A percentile compares a stretch with the other conserved stretches of the same genome.
These are phyloP conservation scores for Strobilomyces echinocephalus DNA, from an alignment of 768 basidiomycete species.

Conservation along the genomic window DNA sequence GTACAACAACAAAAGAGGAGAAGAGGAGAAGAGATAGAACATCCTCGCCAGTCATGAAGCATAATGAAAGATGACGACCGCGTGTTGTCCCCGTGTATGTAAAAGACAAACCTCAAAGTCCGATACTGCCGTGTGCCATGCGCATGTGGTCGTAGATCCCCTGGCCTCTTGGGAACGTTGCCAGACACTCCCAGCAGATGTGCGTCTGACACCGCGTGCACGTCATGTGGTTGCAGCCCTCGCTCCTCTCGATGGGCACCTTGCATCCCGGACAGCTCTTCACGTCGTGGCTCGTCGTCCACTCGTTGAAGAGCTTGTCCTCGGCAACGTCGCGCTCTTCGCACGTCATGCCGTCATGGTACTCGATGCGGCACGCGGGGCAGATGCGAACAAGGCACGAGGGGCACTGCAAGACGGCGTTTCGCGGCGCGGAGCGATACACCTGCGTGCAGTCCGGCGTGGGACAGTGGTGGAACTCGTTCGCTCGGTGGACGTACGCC, in stretches of 20 bases:
- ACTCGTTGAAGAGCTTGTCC: slow-evolving; percentile 55
- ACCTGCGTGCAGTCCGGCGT: slow-evolving; percentile 75
- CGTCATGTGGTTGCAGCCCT: slow-evolving; percentile 83
- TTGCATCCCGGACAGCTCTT: slow-evolving; percentile 74
- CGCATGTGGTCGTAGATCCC: slow-evolving; percentile 83
- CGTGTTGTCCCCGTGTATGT: background rate
- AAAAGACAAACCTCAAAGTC: slow-evolving; percentile 24
- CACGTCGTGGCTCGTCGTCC: slow-evolving; percentile 60
- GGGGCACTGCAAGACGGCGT: slow-evolving; percentile 60
- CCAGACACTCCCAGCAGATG: slow-evolving; percentile 75
- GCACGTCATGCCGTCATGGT: slow-evolving; percentile 68
- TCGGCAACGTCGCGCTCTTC: slow-evolving; percentile 49
- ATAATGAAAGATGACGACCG: slow-evolving; percentile 1
- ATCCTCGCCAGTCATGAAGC: slow-evolving; percentile 1
- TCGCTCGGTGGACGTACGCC: slow-evolving; percentile 53
- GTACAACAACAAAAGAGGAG: slow-evolving; percentile 13
- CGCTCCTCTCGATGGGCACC: slow-evolving; percentile 62
- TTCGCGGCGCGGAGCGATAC: slow-evolving; percentile 52
- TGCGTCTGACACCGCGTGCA: slow-evolving; percentile 71
- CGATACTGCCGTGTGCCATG: slow-evolving; percentile 59
- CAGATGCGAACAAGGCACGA: slow-evolving; percentile 70
- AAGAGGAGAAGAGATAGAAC: background rate
- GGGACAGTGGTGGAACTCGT: slow-evolving; percentile 71
- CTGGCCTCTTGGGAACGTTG: slow-evolving; percentile 61
- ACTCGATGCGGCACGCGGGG: slow-evolving; percentile 51